Percentiles rank a stretch among this genome's conserved stretches.
Conservation (phyloP, 2,329 filamentous ascomycete species). For the Gaeumannomyces tritici region DNA sequence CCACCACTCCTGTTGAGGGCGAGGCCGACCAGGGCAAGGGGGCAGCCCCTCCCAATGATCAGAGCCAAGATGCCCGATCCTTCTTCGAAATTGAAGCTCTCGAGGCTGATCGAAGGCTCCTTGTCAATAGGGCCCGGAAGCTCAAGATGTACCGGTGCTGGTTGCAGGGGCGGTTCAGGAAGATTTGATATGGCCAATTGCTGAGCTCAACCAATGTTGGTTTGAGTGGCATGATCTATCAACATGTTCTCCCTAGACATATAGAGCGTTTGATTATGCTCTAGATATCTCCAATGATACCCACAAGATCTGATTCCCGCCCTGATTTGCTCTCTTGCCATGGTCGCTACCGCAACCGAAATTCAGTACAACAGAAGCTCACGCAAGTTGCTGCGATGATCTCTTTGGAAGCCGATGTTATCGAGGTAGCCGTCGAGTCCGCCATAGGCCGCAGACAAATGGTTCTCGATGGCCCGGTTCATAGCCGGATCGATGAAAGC, state of each 20-base stretch:
- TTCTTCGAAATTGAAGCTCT: constrained; percentile 67
- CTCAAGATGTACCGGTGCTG: constrained; percentile 99
- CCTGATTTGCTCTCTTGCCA: not conserved
- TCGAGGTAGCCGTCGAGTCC: constrained; percentile 58
- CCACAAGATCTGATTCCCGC: not conserved
- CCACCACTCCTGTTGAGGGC: not conserved
- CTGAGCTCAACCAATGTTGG: not conserved
- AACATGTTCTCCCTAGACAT: not conserved
- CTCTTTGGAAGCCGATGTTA: constrained; percentile 45
- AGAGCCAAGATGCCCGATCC: constrained; percentile 14
- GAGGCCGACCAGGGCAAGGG: constrained; percentile 15
- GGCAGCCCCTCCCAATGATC: constrained; percentile 10
- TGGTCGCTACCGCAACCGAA: not conserved
- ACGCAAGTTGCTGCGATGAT: constrained; percentile 29
- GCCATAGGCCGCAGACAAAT: constrained; percentile 54
- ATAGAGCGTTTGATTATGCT: not conserved
- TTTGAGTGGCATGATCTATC: not conserved
- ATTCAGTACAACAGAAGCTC: constrained; percentile 31
- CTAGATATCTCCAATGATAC: constrained; percentile 2
- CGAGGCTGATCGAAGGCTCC: constrained; percentile 75
- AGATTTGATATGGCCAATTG: constrained; percentile 34
- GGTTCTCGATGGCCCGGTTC: constrained; percentile 45
- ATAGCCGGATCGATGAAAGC: constrained; percentile 55
- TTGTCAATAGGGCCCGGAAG: constrained; percentile 84
- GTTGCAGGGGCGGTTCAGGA: constrained; percentile 77